Base-by-base conservation (phyloP, 805 yeast species). In the Pichia californica region DNA sequence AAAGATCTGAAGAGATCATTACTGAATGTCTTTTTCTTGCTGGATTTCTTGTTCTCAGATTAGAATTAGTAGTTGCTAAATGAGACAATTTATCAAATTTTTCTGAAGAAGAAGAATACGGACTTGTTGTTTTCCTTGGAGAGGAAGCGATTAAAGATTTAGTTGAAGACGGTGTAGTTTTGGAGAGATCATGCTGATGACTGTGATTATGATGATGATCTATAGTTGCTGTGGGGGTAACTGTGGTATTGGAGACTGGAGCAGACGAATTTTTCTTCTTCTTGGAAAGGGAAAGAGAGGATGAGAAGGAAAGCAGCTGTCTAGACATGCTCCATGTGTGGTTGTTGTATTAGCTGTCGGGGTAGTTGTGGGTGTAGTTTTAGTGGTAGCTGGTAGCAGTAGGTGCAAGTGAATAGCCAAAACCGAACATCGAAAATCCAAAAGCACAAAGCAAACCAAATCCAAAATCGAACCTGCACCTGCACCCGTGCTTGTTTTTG, bases 11-110 rank as follows among this genome's bases (percentile, higher is more conserved):
- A 15, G 23, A 7, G n/a, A 41, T 32, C 30, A 41, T 13, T 5
- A 41, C 34, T 5, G 44, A 41, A 26, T 41, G 44, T 19, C 44
- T 27, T 16, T 41, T 41, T 18, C 31, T 26, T 10, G 23, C n/a
- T 10, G 44, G 44, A 19, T 35, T 30, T 36, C 19, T 27, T 13
- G 44, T 35, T 18, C 36, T 26, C 44, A 41, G 21, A 4, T 30
- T 31, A 11, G 40, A 30, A 11, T 18, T 16, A 5, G n/a, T n/a
- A n/a, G 5, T 30, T 18, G 39, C 29, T 3, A 34, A 16, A 2
- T 23, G 38, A 13, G 29, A n/a, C 3, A 41, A 18, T 10, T 29
- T 16, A 19, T 18, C 15, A 21, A 40, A 26, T 13, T 29, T 23
- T 8, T 36, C 44, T 4, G 39, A 29, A n/a, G 44, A 26, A 8